phyloP scores from a whole-genome alignment of 23 red algal genomes.

The Pyropia haitanensis region DNA sequence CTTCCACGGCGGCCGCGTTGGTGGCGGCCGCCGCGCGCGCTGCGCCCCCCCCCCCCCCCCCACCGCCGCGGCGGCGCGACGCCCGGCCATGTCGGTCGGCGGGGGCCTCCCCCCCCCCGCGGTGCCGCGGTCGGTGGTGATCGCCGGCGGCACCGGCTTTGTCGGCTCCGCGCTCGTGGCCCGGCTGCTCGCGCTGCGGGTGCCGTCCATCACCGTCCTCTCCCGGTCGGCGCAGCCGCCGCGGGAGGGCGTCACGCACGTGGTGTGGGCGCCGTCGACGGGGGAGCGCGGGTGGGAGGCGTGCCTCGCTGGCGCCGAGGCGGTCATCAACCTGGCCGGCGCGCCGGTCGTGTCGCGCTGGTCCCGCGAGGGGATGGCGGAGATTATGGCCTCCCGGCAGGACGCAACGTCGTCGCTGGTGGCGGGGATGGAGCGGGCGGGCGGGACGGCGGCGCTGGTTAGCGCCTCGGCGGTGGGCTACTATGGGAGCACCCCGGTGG shows the following conservation, averaged over 20 bases:
- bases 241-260: not conserved
- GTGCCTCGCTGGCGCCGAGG: constrained; percentile 36
- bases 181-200: constrained; percentile 22
- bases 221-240: constrained; percentile 20
- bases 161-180: constrained; percentile 50
- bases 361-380: constrained; percentile 17
- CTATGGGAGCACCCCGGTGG: constrained; percentile 45
- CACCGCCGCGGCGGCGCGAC: not conserved
- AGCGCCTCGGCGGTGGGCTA: constrained; percentile 80
- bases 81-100: constrained; percentile 3
- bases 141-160: constrained; percentile 88
- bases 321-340: constrained; percentile 86
- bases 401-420: constrained; percentile 21
- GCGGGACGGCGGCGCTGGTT: constrained; percentile 39
- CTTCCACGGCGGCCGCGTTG: too few relatives aligned
- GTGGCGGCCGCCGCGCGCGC: too few relatives aligned
- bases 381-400: constrained; percentile 40
- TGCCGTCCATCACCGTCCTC: constrained; percentile 20
- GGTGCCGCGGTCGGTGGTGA: constrained; percentile 7
- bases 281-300: constrained; percentile 2
- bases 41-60: not conserved
- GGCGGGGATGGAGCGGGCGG: constrained; percentile 7
- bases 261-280: constrained; percentile 5
- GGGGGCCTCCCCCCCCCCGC: too few relatives aligned
- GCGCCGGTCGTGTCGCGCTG: constrained; percentile 54